A percentile compares a stretch with the other conserved stretches of the same genome.
Evolutionary conservation across 1,284 basidiomycete species (phyloP).

Genomic region (Neolentinus lepideus): DNA sequence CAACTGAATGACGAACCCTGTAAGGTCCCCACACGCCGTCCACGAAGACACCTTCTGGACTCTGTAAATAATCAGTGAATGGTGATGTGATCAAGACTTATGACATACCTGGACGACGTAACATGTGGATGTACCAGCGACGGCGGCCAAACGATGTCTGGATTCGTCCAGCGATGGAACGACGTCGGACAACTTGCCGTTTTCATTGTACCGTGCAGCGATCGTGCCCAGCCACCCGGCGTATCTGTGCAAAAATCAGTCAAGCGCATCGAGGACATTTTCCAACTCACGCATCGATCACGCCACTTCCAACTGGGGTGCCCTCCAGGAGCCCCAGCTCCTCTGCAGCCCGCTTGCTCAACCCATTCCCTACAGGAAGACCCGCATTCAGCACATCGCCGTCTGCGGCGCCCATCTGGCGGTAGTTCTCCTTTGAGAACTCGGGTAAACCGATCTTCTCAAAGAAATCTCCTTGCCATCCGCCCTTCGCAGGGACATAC

Average conservation of each 20-base stretch:
- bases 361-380: slow-evolving; percentile 81
- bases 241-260: slow-evolving; percentile 45
- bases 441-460: slow-evolving; percentile 72
- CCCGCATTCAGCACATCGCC: slow-evolving; percentile 79
- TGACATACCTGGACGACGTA: slow-evolving; percentile 76
- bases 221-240: slow-evolving; percentile 99
- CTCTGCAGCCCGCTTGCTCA: slow-evolving; percentile 72
- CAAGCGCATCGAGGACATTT: background rate
- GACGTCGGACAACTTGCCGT: slow-evolving; percentile 41
- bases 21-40: slow-evolving; percentile 97
- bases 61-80: slow-evolving; percentile 37
- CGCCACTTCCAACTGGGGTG: slow-evolving; percentile 90
- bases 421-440: slow-evolving; percentile 63
- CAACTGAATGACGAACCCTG: slow-evolving; percentile 38
- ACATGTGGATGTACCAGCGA: slow-evolving; percentile 95
- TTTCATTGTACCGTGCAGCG: slow-evolving; percentile 68
- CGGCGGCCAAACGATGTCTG: slow-evolving; percentile 79
- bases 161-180: slow-evolving; percentile 67
- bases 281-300: slow-evolving; percentile 83
- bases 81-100: background rate
- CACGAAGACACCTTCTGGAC: slow-evolving; percentile 79
- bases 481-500: slow-evolving; percentile 76
- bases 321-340: slow-evolving; percentile 85
- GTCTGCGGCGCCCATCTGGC: slow-evolving; percentile 69
- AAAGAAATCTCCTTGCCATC: slow-evolving; percentile 91